A percentile compares a stretch with the other conserved stretches of the same genome.
Conservation (phyloP, 2,329 filamentous ascomycete species). For the Cordyceps militaris region DNA sequence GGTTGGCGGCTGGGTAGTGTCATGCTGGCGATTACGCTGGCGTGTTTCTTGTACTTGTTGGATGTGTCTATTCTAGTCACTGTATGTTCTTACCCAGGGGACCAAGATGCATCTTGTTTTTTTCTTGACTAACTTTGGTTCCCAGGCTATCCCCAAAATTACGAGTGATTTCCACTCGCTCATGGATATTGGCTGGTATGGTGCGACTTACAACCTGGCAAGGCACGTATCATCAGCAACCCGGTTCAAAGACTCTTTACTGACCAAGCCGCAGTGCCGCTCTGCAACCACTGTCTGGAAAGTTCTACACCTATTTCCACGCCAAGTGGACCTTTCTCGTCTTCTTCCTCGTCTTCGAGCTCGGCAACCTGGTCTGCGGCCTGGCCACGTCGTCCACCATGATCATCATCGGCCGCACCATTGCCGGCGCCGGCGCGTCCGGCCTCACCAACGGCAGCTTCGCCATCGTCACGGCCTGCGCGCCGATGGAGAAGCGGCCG, state of each 20-base stretch:
- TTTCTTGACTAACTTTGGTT: neutral
- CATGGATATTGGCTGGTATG: conserved; percentile 50
- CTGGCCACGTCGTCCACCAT: conserved; percentile 35
- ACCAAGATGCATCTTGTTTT: neutral
- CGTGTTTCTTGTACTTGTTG: conserved; percentile 41
- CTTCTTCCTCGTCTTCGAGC: conserved; percentile 26
- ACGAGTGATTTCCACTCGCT: conserved; percentile 44
- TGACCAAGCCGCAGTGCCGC: conserved; percentile 31
- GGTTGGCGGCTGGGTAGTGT: conserved; percentile 28
- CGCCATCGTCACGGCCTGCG: conserved; percentile 26
- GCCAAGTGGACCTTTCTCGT: conserved; percentile 24
- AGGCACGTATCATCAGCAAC: conserved; percentile 24
- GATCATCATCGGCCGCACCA: conserved; percentile 43
- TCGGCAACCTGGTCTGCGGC: conserved; percentile 42
- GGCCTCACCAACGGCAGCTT: conserved; percentile 34
- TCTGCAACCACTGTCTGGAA: conserved; percentile 45
- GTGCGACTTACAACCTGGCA: conserved; percentile 40
- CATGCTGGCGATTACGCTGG: conserved; percentile 32
- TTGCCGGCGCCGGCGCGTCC: conserved; percentile 40
- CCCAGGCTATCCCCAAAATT: conserved; percentile 41
- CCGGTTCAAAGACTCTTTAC: neutral
- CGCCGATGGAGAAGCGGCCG: conserved; percentile 23
- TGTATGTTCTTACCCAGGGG: conserved; percentile 22
- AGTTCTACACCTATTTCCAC: conserved; percentile 38
- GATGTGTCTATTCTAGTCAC: conserved; percentile 49